A percentile compares a stretch with the other conserved stretches of the same genome.
Conservation (phyloP, 2,329 filamentous ascomycete species). For the Scedosporium aurantiacum region DNA sequence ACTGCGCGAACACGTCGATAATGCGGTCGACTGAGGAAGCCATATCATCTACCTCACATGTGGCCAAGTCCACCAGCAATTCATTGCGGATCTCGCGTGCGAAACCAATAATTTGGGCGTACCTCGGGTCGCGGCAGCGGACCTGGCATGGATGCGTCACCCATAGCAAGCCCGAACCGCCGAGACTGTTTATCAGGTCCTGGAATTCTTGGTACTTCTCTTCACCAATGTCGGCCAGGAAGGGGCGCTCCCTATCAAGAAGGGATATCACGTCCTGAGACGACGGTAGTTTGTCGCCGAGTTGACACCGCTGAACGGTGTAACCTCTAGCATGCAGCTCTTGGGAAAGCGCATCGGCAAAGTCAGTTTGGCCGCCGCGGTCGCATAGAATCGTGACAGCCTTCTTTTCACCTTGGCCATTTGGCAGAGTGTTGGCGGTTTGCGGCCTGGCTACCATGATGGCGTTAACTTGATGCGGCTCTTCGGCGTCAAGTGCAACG, state of each 20-base stretch:
- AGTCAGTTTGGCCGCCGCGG: neutral
- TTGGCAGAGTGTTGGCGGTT: neutral
- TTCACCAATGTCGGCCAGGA: too few species aligned
- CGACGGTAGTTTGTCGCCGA: too few species aligned
- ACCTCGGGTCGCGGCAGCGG: constrained; percentile 13
- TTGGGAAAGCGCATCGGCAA: neutral
- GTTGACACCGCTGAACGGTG: too few species aligned
- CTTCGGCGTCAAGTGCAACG: constrained; percentile 12
- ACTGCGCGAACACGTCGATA: too few species aligned
- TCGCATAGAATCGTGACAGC: neutral
- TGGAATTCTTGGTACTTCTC: too few species aligned
- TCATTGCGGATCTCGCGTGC: constrained; percentile 20
- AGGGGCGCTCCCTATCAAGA: too few species aligned
- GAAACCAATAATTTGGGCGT: constrained; percentile 17
- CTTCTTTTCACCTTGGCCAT: neutral
- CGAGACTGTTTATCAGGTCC: too few species aligned
- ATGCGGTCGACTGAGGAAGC: too few species aligned
- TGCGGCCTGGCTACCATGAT: neutral
- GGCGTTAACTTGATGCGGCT: neutral
- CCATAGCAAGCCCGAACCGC: too few species aligned
- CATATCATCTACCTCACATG: constrained; percentile 16
- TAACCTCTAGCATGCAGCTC: too few species aligned
- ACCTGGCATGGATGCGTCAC: too few species aligned
- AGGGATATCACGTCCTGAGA: too few species aligned
- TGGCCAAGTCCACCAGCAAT: constrained; percentile 17